phyloP scores from a whole-genome alignment of 139 green algal genomes.

The Prasinococcaceae sp. region DNA sequence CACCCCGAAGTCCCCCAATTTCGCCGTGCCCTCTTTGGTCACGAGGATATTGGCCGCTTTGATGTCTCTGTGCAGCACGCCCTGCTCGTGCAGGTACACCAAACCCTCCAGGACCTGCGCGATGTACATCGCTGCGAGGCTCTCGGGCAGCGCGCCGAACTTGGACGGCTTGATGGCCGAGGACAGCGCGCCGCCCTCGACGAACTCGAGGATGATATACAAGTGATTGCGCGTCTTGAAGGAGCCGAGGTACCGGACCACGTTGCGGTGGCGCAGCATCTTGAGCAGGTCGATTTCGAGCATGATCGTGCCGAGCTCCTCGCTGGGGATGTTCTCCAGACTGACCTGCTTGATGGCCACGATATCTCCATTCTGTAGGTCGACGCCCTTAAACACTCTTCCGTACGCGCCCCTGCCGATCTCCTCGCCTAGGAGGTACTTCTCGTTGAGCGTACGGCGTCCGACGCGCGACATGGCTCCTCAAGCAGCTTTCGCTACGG shows the following conservation, averaged over 20 bases:
- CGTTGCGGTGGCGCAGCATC: conserved; percentile 86
- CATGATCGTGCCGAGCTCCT: conserved; percentile 35
- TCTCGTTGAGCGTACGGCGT: no score
- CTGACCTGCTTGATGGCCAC: conserved; percentile 92
- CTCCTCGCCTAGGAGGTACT: conserved; percentile 73
- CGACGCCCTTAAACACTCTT: conserved; percentile 77
- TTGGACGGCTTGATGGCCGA: conserved; percentile 72
- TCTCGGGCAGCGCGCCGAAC: conserved; percentile 80
- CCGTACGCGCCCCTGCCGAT: conserved; percentile 77
- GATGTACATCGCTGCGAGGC: conserved; percentile 76
- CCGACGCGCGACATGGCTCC: no score
- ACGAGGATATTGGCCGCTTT: conserved; percentile 92
- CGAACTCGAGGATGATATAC: conserved; percentile 93
- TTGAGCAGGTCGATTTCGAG: conserved; percentile 33
- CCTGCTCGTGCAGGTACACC: conserved; percentile 81
- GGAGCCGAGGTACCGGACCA: conserved; percentile 90
- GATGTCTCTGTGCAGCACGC: conserved; percentile 88
- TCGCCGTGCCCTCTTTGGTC: conserved; percentile 76
- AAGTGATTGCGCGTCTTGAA: conserved; percentile 78
- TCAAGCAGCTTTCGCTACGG: no score
- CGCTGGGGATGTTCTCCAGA: conserved; percentile 42
- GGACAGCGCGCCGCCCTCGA: conserved; percentile 75
- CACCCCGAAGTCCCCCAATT: conserved; percentile 95
- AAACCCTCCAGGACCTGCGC: conserved; percentile 60
- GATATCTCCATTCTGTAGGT: conserved; percentile 59